Percentiles rank a stretch among this genome's conserved stretches.
Evolutionary conservation across 192 early-diverging fungal species (phyloP).

Genomic region (Coemansia sp.): DNA sequence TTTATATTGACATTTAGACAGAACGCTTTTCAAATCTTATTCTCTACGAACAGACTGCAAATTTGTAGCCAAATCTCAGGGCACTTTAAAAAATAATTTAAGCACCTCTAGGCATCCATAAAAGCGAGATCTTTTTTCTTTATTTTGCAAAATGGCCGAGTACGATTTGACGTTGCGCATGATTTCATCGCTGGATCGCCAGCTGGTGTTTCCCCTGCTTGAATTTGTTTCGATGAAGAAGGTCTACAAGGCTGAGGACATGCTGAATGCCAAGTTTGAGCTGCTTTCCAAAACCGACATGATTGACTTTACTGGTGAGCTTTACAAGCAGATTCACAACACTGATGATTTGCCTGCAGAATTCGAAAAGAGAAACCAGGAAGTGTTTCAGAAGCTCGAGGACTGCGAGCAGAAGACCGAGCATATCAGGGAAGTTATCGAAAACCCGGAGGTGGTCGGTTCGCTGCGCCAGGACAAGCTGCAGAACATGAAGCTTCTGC

Average conservation of each 20-base stretch:
- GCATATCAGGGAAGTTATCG: constrained; percentile 85
- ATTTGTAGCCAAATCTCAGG: neutral
- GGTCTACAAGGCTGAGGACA: constrained; percentile 75
- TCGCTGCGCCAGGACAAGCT: constrained; percentile 92
- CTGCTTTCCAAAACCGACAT: constrained; percentile 87
- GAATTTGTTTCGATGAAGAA: constrained; percentile 84
- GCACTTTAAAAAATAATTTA: too few species aligned
- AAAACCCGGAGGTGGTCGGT: constrained; percentile 86
- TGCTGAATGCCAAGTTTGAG: constrained; percentile 87
- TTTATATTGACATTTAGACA: neutral
- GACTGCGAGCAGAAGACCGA: constrained; percentile 72
- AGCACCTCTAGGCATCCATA: too few species aligned
- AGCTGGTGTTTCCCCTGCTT: constrained; percentile 88
- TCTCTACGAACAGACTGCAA: neutral
- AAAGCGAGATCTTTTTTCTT: neutral
- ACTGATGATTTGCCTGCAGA: constrained; percentile 73
- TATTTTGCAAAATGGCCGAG: constrained; percentile 51
- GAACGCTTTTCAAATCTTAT: neutral
- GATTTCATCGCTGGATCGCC: constrained; percentile 88
- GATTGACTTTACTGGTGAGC: constrained; percentile 87
- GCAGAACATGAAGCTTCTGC: constrained; percentile 85
- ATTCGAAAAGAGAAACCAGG: constrained; percentile 72
- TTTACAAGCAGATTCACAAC: constrained; percentile 79
- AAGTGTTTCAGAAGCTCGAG: constrained; percentile 74
- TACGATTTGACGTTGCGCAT: constrained; percentile 80